Base-by-base conservation (phyloP, 495 filamentous ascomycete genomes). In the Daldinia vernicosa region DNA sequence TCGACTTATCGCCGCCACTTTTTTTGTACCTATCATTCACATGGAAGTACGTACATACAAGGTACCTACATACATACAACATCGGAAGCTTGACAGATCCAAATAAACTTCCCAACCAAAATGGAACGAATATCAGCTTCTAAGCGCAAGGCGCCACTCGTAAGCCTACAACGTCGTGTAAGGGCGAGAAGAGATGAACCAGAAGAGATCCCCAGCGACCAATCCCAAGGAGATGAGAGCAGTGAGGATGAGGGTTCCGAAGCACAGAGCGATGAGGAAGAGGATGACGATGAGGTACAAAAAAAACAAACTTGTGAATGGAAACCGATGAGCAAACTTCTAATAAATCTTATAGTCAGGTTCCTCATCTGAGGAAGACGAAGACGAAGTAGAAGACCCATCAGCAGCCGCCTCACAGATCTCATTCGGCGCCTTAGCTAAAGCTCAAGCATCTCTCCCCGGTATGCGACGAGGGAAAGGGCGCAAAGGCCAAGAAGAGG, bases 361-460 rank as follows among this genome's bases (percentile, higher is more conserved):
- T 39, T 68, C 69, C 24, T 60, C 57, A 28, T 67, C 74, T 32
- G 70, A 77, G 12, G 59, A 77, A 9, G 74, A 75, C 7, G 78
- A 77, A 19, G 74, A 78, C 32, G 74, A 79, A 7, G 66, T 72
- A 50, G 77, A 81, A 14, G 72, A 81, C 63, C 78, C 81, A 12
- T 81, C 83, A 57, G 76, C 82, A 39, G 65, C 72, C 24, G 80
- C 79, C 79, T 78, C 84, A 0, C 79, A 81, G 37, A 79, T 98
- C 58, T 95, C 94, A 32, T 99, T 99, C 76, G 93, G 93, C 57
- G 90, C 93, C 0, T 84, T 99, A 30, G 91, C 90, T 57, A 91
- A 92, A 84, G 95, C 95, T 2, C 91, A 96, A 82, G 88, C 89
- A 12, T 85, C 89, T 0, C 76, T 97, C 40, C 70, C 73, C 32